Percentiles rank a stretch among this genome's conserved stretches.
Evolutionary conservation across 2,329 filamentous ascomycete genomes (phyloP).

Genomic region (Juglanconis sp.): DNA sequence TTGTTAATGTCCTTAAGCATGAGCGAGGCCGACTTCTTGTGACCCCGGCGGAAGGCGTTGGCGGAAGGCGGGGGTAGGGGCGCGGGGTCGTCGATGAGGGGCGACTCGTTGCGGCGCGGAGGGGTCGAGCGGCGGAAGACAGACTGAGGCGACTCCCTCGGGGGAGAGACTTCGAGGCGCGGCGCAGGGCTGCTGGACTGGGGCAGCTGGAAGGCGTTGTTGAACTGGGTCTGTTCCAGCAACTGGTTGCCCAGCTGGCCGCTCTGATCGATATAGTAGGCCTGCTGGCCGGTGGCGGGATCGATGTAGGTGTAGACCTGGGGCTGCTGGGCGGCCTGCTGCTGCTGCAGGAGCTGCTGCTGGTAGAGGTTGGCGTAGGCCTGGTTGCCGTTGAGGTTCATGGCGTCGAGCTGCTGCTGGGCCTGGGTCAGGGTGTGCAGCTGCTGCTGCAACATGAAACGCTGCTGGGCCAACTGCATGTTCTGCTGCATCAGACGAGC

Average conservation of each 20-base stretch:
- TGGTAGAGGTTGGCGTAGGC: slow-evolving; percentile 58
- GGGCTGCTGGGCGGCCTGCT: slow-evolving; percentile 64
- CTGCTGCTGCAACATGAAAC: slow-evolving; percentile 93
- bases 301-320: slow-evolving; percentile 83
- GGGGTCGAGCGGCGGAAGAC: slow-evolving; percentile 62
- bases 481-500: slow-evolving; percentile 89
- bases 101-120: slow-evolving; percentile 65
- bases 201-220: slow-evolving; percentile 31
- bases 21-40: slow-evolving; percentile 85
- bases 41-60: slow-evolving; percentile 87
- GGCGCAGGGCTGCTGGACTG: slow-evolving; percentile 58
- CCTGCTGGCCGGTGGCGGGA: slow-evolving; percentile 78
- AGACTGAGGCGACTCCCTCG: slow-evolving; percentile 56
- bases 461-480: slow-evolving; percentile 87
- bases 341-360: slow-evolving; percentile 39
- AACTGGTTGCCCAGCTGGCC: slow-evolving; percentile 35
- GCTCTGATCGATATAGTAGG: slow-evolving; percentile 71
- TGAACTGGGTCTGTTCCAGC: slow-evolving; percentile 20
- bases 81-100: slow-evolving; percentile 51
- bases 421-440: slow-evolving; percentile 79
- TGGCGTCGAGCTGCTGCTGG: slow-evolving; percentile 75
- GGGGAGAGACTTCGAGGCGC: slow-evolving; percentile 78
- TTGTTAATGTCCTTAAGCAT: slow-evolving; percentile 52
- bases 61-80: slow-evolving; percentile 84
- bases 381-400: slow-evolving; percentile 66